Conservation (phyloP, 1,284 basidiomycete species). For the Coniophora puteana region DNA sequence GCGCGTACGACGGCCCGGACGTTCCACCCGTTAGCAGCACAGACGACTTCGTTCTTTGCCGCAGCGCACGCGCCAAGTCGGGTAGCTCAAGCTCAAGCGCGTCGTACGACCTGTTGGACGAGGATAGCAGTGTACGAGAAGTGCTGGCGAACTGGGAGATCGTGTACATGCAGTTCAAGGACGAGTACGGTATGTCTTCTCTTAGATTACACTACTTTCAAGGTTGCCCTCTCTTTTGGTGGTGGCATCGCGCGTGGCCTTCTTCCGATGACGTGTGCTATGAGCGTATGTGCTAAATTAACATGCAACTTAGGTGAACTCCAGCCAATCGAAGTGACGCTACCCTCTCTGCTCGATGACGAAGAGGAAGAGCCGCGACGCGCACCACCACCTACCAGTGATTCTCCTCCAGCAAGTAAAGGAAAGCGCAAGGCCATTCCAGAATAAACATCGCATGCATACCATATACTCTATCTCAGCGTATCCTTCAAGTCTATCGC, state of each 20-base stretch:
- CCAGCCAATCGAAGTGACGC: conserved; percentile 38
- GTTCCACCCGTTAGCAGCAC: conserved; percentile 41
- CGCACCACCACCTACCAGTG: conserved; percentile 12
- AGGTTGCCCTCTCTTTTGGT: no score
- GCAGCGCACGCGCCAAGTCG: conserved; percentile 46
- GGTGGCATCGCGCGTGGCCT: no score
- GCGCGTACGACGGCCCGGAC: conserved; percentile 35
- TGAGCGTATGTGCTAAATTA: conserved; percentile 4
- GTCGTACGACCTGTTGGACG: conserved; percentile 47
- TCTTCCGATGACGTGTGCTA: background rate
- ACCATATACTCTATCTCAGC: background rate
- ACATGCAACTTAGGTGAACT: conserved; percentile 31
- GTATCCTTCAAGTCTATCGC: conserved; percentile 12
- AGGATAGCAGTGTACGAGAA: conserved; percentile 44
- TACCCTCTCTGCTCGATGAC: conserved; percentile 38
- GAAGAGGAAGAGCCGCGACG: conserved; percentile 37
- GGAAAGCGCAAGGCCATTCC: conserved; percentile 45
- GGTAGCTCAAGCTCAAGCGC: conserved; percentile 37
- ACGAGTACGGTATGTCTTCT: conserved; percentile 51
- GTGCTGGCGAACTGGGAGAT: conserved; percentile 58
- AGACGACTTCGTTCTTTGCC: conserved; percentile 66
- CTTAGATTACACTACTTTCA: no score
- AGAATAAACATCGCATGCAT: conserved; percentile 16
- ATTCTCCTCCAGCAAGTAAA: conserved; percentile 27
- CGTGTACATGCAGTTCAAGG: conserved; percentile 62